Base-by-base conservation (phyloP, 2,329 filamentous ascomycete genomes). In the Polychaeton citri region DNA sequence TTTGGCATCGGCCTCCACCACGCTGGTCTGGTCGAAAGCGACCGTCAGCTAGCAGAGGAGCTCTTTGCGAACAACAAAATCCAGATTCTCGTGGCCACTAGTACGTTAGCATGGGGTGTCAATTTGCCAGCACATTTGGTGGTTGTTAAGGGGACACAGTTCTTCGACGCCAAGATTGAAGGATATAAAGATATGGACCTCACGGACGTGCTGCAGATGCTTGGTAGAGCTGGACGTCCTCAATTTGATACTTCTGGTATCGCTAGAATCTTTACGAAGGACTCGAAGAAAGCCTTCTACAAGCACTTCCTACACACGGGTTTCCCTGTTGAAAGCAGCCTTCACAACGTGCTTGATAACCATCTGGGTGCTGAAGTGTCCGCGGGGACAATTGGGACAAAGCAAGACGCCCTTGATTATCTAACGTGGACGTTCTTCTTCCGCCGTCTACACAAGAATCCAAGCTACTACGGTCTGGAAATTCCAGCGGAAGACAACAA, bases 361-460 rank as follows among this genome's bases (percentile, higher is more conserved):
- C 92, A 98, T 70, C 70, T 98, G 57, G 81, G 86, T 43, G 90
- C 90, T 40, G 90, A 98, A 62, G 78, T 96, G 5, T 93, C 87
- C 1, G 85, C 90, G 1, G 87, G 84, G 47, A 98, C 90, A 0
- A 83, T 98, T 34, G 68, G 80, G 20, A 93, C 86, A 6, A 95
- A 95, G 60, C 90, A 98, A 60, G 90, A 98, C 61, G 90, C 90
- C 1, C 71, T 98, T 3, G 92, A 98, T 59, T 98, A 98, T 54
- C 64, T 98, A 36, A 98, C 90, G 0, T 98, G 92, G 90, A 98
- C 92, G 1, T 98, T 98, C 66, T 98, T 98, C 72, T 98, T 98
- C 71, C 76, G 92, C 2, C 73, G 90, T 8, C 65, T 98, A 26
- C 90, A 98, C 66, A 98, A 98, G 68, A 98, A 98, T 50, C 90